These are phyloP conservation scores for Neofusicoccum ribis DNA, from an alignment of 2,329 filamentous ascomycete genomes.

Conservation along the genomic window DNA sequence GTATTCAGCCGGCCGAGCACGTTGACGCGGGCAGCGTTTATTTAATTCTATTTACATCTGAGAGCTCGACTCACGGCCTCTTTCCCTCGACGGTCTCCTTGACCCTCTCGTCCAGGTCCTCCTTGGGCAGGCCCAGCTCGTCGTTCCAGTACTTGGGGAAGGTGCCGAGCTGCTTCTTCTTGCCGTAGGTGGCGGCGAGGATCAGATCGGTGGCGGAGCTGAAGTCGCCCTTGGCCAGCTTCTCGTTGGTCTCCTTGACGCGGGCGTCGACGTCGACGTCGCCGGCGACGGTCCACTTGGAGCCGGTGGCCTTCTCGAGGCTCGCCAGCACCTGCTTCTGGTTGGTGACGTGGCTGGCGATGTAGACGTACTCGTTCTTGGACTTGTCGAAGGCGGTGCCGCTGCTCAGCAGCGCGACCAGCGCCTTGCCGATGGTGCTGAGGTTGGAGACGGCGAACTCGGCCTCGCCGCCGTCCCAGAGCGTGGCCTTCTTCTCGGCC, in stretches of 20 bases:
- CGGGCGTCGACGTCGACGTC: slow-evolving; percentile 32
- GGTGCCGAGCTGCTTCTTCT: slow-evolving; percentile 26
- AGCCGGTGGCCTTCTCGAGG: slow-evolving; percentile 54
- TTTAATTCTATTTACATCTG: no score
- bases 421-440: slow-evolving; percentile 52
- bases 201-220: slow-evolving; percentile 29
- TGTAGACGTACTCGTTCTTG: slow-evolving; percentile 57
- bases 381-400: slow-evolving; percentile 20
- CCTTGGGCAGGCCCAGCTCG: slow-evolving; percentile 43
- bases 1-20: no score
- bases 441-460: slow-evolving; percentile 55
- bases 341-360: slow-evolving; percentile 58
- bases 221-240: slow-evolving; percentile 39
- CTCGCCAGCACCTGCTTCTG: slow-evolving; percentile 59
- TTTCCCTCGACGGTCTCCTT: slow-evolving; percentile 22
- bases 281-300: slow-evolving; percentile 52
- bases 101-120: slow-evolving; percentile 41
- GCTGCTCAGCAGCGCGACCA: slow-evolving; percentile 52
- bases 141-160: slow-evolving; percentile 42
- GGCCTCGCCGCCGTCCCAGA: slow-evolving; percentile 59
- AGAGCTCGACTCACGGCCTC: neutral
- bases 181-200: slow-evolving; percentile 23
- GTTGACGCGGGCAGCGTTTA: no score
- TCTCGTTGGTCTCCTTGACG: slow-evolving; percentile 33
- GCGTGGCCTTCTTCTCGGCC: slow-evolving; percentile 49